A percentile compares a stretch with the other conserved stretches of the same genome.
These are phyloP conservation scores for Magnusiomyces paraingens DNA, from an alignment of 1,139 yeast species.

Conservation along the genomic window DNA sequence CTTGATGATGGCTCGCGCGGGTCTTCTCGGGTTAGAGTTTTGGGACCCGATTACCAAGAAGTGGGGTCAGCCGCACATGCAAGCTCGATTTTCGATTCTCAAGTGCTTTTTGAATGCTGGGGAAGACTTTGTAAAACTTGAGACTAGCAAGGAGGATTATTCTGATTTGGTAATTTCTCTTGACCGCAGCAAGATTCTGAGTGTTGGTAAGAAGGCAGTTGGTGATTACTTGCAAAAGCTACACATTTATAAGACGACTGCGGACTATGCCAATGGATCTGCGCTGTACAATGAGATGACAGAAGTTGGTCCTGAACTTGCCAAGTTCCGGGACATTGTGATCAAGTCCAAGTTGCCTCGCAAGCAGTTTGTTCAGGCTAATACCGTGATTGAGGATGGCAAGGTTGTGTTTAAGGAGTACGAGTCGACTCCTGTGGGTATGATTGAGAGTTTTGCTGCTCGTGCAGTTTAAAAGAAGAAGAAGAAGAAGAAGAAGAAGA, in stretches of 20 bases:
- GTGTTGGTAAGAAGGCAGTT: slow-evolving; percentile 66
- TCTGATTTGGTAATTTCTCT: slow-evolving; percentile 55
- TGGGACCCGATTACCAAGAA: slow-evolving; percentile 77
- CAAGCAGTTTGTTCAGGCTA: slow-evolving; percentile 77
- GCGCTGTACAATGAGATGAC: slow-evolving; percentile 61
- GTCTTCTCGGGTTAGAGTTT: slow-evolving; percentile 70
- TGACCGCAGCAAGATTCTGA: slow-evolving; percentile 54
- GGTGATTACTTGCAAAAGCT: slow-evolving; percentile 64
- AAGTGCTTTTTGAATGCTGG: slow-evolving; percentile 61
- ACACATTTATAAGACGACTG: slow-evolving; percentile 74
- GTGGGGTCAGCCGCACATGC: slow-evolving; percentile 98
- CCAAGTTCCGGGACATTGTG: slow-evolving; percentile 60
- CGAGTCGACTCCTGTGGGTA: slow-evolving; percentile 64
- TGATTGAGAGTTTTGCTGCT: slow-evolving; percentile 71
- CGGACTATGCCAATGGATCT: slow-evolving; percentile 58
- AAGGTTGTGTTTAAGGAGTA: slow-evolving; percentile 60
- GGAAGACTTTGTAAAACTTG: slow-evolving; percentile 46
- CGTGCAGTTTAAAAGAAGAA: slow-evolving; percentile 40
- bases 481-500: background rate
- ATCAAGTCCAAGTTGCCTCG: slow-evolving; percentile 71
- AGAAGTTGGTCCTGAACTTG: slow-evolving; percentile 55
- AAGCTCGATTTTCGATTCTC: slow-evolving; percentile 80
- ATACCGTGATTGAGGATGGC: slow-evolving; percentile 42
- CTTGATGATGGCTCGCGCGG: slow-evolving; percentile 82
- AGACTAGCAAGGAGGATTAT: slow-evolving; percentile 42